Base-by-base conservation (phyloP, 177 flowering plant genomes). In the Vitis hybrid region DNA sequence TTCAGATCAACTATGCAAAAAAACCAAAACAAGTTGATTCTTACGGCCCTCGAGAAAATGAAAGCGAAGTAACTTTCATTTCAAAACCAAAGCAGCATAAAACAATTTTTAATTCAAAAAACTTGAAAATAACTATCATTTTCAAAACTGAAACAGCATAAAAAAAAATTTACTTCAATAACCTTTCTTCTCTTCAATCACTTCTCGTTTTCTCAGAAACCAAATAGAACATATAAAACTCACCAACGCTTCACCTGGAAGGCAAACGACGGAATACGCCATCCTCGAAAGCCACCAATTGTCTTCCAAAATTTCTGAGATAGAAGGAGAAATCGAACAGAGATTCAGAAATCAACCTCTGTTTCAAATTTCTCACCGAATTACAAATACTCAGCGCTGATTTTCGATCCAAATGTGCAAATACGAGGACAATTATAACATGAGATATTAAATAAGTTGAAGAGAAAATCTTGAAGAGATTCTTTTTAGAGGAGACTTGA, bases 171-270 rank as follows among this genome's bases (percentile, higher is more conserved):
- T 31, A 31, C 39, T 31, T 3, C 39, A 31, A 31, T 31, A 29
- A 11, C 49, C 49, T 59, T 60, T 9, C 29, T 63, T 16, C n/a
- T 45, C 51, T 31, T 31, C 39, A 3, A 2, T 31, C 5, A 9
- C 59, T 10, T 3, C 39, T 31, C 39, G 39, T 34, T 60, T 50
- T 26, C 20, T 60, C 45, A 26, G 45, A 20, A 50, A 59, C 22
- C 50, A 50, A 50, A 29, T 57, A 11, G 50, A 60, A 58, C 6
- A 15, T 2, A 59, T 5, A 48, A 62, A 13, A 67, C 76, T 67
- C 31, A 73, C 76, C 69, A 14, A 55, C 59, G 48, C 14, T 54
- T 11, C 49, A 10, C 29, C 50, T 49, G 58, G 52, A 53, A 3
- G 19, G 51, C 2, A 15, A 59, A 61, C 10, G 34, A 18, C 19